Base-by-base conservation (phyloP, 331 rosid species). In the Acacia concinna region DNA sequence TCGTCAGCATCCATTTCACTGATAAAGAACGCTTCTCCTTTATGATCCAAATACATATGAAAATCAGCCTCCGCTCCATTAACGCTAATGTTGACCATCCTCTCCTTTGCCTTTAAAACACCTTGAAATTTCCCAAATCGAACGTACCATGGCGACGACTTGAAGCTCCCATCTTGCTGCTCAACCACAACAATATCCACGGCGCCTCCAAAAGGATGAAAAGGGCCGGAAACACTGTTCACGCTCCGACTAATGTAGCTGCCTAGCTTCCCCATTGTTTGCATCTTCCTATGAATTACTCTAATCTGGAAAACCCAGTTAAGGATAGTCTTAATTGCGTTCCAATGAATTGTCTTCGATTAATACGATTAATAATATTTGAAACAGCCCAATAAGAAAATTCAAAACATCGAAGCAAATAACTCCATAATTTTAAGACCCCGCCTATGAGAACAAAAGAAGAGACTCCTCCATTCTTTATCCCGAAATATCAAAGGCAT, bases 131-230 rank as follows among this genome's bases (percentile, higher is more conserved):
- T 96, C 76, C 98, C 98, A 83, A 96, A 96, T 64, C 93, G 85
- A 23, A 96, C 90, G 47, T 90, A 91, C 99, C 99, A 96, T 37
- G 97, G 97, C 4, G 98, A 96, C 2, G 98, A 93, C 79, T 90
- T 96, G 81, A 87, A 91, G 83, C 91, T 89, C 32, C 97, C 99
- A 79, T 96, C 99, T 84, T 73, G 88, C 82, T 93, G 99, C 54
- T 89, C 82, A 73, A 93, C 99, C 32, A 91, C 98, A 77, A 96
- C 88, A 49, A 96, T 91, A 79, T 96, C 98, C 49, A 96, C 97
- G 1, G 98, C 98, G 13, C 99, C 97, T 6, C 99, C 99, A 59
- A 93, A 90, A 4, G 99, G 97, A 44, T 90, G 96, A 40, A 95
- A 93, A 1, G 97, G 91, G 35, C 91, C 96, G 3, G 98, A 91